A percentile compares a stretch with the other conserved stretches of the same genome.
These are phyloP conservation scores for Rhizopogon vinicolor DNA, from an alignment of 768 basidiomycete species.

Conservation along the genomic window DNA sequence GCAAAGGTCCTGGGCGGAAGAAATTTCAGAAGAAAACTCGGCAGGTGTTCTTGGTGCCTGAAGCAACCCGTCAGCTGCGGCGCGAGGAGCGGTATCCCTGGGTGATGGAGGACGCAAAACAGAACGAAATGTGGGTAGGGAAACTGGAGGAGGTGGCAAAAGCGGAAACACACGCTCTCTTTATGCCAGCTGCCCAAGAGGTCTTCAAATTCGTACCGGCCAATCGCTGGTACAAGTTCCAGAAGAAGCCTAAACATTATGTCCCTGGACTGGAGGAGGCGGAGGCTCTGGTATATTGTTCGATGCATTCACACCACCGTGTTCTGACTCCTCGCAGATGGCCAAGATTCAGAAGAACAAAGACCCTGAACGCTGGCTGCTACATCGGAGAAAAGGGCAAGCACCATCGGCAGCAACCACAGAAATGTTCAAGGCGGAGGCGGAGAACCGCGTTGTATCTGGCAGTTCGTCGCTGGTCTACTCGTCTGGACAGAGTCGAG, in stretches of 20 bases:
- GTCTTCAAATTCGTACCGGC: constrained; percentile 87
- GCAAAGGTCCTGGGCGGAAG: constrained; percentile 50
- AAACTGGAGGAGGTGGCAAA: constrained; percentile 75
- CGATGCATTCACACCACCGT: not conserved
- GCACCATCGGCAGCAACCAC: constrained; percentile 57
- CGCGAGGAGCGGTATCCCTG: constrained; percentile 88
- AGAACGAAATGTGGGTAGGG: constrained; percentile 74
- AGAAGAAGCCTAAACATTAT: constrained; percentile 75
- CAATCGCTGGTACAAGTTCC: constrained; percentile 90
- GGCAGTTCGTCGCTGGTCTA: constrained; percentile 45
- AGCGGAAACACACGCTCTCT: constrained; percentile 71
- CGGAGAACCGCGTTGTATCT: constrained; percentile 39
- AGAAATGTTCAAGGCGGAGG: constrained; percentile 67
- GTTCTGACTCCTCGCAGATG: constrained; percentile 13
- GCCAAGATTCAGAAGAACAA: constrained; percentile 62
- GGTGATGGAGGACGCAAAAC: constrained; percentile 81
- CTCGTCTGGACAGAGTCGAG: constrained; percentile 51
- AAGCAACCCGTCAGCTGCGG: constrained; percentile 71
- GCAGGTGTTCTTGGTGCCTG: constrained; percentile 80
- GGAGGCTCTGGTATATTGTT: constrained; percentile 55
- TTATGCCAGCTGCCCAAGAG: constrained; percentile 79
- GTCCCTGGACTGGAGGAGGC: constrained; percentile 63
- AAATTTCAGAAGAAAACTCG: constrained; percentile 77
- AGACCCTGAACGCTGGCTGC: constrained; percentile 66
- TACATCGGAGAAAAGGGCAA: constrained; percentile 58